Evolutionary conservation across 139 green algal species (phyloP).

Genomic region (Chlamydomonas sphaeroides): DNA sequence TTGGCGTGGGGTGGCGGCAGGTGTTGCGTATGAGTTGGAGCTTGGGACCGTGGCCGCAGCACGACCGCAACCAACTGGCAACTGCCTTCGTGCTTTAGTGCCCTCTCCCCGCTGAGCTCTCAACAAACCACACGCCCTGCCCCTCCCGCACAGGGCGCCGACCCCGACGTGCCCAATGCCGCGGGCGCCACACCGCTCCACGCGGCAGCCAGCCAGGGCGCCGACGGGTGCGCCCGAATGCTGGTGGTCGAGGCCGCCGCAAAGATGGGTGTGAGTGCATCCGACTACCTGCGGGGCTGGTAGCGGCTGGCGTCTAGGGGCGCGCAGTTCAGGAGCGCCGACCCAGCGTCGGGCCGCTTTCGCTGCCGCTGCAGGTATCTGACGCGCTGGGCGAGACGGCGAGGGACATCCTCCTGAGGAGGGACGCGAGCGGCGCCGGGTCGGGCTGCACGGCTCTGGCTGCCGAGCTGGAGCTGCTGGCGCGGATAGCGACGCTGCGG

Average conservation of each 20-base stretch:
- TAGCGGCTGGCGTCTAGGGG: too few species aligned
- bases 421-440: neutral
- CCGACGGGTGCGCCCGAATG: slow-evolving; percentile 27
- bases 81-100: too few species aligned
- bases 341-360: neutral
- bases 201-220: slow-evolving; percentile 53
- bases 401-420: slow-evolving; percentile 42
- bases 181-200: slow-evolving; percentile 64
- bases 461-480: slow-evolving; percentile 27
- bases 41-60: too few species aligned
- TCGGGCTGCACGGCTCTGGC: neutral
- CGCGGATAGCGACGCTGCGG: slow-evolving; percentile 11
- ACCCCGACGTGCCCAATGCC: slow-evolving; percentile 51
- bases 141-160: slow-evolving; percentile 37
- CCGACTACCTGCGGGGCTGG: too few species aligned
- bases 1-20: neutral
- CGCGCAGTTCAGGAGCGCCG: too few species aligned
- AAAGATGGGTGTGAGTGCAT: slow-evolving; percentile 3
- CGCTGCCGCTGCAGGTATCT: neutral
- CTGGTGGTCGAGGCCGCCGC: slow-evolving; percentile 49
- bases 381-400: slow-evolving; percentile 54
- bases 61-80: too few species aligned
- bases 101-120: too few species aligned
- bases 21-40: too few species aligned
- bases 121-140: too few species aligned